Evolutionary conservation across 768 basidiomycete genomes (phyloP).

Genomic region (Rhizopogon rudus): DNA sequence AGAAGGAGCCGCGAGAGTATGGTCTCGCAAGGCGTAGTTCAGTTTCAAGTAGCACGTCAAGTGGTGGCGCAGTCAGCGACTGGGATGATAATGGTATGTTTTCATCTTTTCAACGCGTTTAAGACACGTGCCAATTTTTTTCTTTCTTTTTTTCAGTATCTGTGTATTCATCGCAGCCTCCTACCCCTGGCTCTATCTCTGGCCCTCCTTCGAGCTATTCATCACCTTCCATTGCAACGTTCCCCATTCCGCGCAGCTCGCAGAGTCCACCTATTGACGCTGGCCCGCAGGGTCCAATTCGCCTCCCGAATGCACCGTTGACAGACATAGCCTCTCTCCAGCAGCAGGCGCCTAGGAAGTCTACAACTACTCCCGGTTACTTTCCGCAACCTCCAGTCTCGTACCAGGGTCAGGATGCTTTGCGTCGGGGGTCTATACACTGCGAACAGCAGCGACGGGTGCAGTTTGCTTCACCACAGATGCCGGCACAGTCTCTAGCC

Average conservation of each 20-base stretch:
- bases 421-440: conserved; percentile 25
- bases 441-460: conserved; percentile 18
- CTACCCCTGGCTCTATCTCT: conserved; percentile 42
- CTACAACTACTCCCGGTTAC: conserved; percentile 27
- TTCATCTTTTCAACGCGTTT: not conserved
- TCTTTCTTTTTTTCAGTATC: conserved; percentile 13
- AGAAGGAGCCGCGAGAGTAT: conserved; percentile 59
- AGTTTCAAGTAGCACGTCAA: conserved; percentile 52
- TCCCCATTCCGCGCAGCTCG: conserved; percentile 55
- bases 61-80: conserved; percentile 55
- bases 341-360: conserved; percentile 29
- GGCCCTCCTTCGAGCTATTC: conserved; percentile 61
- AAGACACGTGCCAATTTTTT: not conserved
- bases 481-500: conserved; percentile 22
- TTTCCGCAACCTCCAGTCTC: conserved; percentile 22
- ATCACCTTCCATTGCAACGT: conserved; percentile 56
- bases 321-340: conserved; percentile 60
- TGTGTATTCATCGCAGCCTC: conserved; percentile 28
- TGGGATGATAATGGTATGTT: conserved; percentile 77
- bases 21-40: conserved; percentile 54
- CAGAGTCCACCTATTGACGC: conserved; percentile 46
- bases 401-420: conserved; percentile 23
- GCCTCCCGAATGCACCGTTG: conserved; percentile 69
- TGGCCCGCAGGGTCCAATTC: conserved; percentile 44
- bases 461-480: conserved; percentile 26